These are phyloP conservation scores for Babesia bovis DNA, from an alignment of 169 alveolate species.

Conservation along the genomic window DNA sequence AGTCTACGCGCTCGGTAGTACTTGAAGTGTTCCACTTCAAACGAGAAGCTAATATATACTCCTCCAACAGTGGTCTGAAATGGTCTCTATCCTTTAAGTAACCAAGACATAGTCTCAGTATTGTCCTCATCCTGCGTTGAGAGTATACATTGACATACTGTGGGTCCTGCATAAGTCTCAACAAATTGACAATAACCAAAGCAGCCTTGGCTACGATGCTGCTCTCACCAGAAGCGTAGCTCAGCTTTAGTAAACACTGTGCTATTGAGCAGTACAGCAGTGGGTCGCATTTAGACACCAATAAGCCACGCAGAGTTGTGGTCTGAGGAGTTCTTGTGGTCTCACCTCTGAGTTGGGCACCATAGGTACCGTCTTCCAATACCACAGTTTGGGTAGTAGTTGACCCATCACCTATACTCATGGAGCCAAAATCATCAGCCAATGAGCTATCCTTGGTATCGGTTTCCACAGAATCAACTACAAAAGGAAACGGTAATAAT, in stretches of 20 bases:
- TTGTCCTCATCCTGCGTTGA: conserved; percentile 27
- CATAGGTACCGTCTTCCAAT: conserved; percentile 95
- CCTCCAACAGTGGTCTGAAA: conserved; percentile 21
- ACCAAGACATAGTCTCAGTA: conserved; percentile 41
- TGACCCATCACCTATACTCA: too few species aligned
- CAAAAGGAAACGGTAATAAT: conserved; percentile 79
- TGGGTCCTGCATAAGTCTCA: conserved; percentile 15
- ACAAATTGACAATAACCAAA: conserved; percentile 35
- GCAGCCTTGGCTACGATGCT: conserved; percentile 30
- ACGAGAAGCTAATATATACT: conserved; percentile 21
- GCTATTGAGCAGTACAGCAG: conserved; percentile 63
- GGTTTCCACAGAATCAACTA: conserved; percentile 23
- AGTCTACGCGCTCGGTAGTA: not conserved
- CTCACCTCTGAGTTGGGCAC: conserved; percentile 81
- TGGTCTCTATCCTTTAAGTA: conserved; percentile 31
- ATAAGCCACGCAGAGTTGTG: conserved; percentile 3
- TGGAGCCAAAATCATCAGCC: conserved; percentile 23
- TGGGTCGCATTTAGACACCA: conserved; percentile 44
- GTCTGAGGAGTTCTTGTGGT: not conserved
- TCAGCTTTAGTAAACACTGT: conserved; percentile 47
- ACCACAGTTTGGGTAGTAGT: conserved; percentile 85
- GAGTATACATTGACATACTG: conserved; percentile 18
- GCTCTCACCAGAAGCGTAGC: conserved; percentile 35
- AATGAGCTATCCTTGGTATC: not conserved
- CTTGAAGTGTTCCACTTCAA: not conserved